Evolutionary conservation across 805 yeast genomes (phyloP).

Genomic region (Candida fluviatilis): DNA sequence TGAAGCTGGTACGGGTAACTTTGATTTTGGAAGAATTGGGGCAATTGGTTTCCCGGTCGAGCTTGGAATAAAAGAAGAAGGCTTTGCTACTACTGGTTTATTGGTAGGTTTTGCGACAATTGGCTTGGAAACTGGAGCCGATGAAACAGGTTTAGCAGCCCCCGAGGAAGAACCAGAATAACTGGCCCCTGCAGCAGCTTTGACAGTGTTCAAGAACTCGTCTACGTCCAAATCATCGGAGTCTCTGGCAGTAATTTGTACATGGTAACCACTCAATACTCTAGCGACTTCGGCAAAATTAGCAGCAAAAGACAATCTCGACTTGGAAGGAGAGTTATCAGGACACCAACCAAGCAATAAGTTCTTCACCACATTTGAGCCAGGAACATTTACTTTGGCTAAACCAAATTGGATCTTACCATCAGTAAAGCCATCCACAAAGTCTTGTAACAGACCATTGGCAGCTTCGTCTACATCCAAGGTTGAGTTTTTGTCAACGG

Average conservation of each 20-base stretch:
- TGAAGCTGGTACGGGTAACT: constrained; percentile 20
- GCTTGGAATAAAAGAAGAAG: constrained; percentile 27
- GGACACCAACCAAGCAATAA: constrained; percentile 96
- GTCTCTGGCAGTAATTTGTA: constrained; percentile 95
- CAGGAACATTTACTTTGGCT: constrained; percentile 82
- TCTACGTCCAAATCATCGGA: constrained; percentile 80
- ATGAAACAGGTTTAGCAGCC: constrained; percentile 10
- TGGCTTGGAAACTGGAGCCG: constrained; percentile 19
- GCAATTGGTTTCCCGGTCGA: constrained; percentile 39
- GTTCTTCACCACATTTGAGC: constrained; percentile 84
- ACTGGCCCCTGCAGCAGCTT: constrained; percentile 94
- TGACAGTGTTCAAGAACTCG: constrained; percentile 70
- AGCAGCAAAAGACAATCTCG: constrained; percentile 70
- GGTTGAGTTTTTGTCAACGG: constrained; percentile 58
- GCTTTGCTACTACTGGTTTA: constrained; percentile 23
- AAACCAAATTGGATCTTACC: constrained; percentile 88
- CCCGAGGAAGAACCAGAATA: constrained; percentile 58
- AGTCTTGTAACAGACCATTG: constrained; percentile 66
- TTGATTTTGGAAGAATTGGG: constrained; percentile 29
- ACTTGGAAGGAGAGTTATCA: constrained; percentile 81
- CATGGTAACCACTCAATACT: constrained; percentile 79
- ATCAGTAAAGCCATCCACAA: constrained; percentile 78
- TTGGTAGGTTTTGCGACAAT: constrained; percentile 23
- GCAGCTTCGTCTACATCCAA: constrained; percentile 50
- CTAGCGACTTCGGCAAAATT: constrained; percentile 74